These are phyloP conservation scores for Debaryomyces coudertii DNA, from an alignment of 1,139 yeast genomes.

Conservation along the genomic window DNA sequence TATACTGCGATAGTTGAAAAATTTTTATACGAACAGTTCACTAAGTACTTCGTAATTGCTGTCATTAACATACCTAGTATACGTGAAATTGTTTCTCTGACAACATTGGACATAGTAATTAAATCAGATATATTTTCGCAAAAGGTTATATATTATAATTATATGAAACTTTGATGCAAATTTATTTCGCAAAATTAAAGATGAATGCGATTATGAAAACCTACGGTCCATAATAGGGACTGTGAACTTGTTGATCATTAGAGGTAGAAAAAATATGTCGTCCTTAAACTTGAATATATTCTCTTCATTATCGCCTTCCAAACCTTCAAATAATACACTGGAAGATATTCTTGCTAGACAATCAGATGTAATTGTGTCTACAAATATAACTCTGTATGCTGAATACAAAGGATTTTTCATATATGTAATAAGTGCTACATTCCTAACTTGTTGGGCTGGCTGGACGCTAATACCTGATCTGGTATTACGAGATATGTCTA, in stretches of 20 bases:
- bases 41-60: too few relatives aligned
- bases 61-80: too few relatives aligned
- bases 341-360: slow-evolving; percentile 68
- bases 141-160: too few relatives aligned
- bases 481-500: slow-evolving; percentile 53
- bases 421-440: slow-evolving; percentile 61
- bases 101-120: too few relatives aligned
- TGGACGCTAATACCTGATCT: slow-evolving; percentile 74
- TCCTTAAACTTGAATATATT: slow-evolving; percentile 7
- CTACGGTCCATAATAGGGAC: background rate
- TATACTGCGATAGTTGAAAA: too few relatives aligned
- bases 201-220: background rate
- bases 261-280: slow-evolving; percentile 5
- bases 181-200: background rate
- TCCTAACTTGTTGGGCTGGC: slow-evolving; percentile 54
- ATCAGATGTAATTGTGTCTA: slow-evolving; percentile 75
- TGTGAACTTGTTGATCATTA: background rate
- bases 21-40: too few relatives aligned
- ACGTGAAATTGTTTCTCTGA: too few relatives aligned
- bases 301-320: slow-evolving; percentile 2
- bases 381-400: slow-evolving; percentile 64
- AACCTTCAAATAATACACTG: slow-evolving; percentile 3
- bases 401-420: slow-evolving; percentile 84
- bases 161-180: background rate
- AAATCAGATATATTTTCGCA: too few relatives aligned